A percentile compares a stretch with the other conserved stretches of the same genome.
These are phyloP conservation scores for Gynochthodes officinalis DNA, from an alignment of 257 asterid genomes.

Conservation along the genomic window DNA sequence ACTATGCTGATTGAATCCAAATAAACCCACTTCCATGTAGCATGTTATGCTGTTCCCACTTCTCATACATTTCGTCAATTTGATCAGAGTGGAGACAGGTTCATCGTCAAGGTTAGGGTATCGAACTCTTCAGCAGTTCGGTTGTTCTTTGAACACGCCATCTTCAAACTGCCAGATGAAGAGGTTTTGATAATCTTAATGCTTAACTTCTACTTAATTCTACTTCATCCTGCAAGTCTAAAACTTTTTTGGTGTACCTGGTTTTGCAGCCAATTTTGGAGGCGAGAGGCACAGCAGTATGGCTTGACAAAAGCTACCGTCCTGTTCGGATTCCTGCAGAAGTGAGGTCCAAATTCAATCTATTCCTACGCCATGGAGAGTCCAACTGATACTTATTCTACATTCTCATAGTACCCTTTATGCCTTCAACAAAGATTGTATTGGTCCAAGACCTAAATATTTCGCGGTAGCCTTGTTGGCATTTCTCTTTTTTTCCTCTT, in stretches of 20 bases:
- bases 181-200: conserved; percentile 40
- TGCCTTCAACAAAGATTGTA: no score
- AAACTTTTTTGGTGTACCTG: not conserved
- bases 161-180: conserved; percentile 64
- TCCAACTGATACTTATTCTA: conserved; percentile 17
- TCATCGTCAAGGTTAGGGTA: conserved; percentile 68
- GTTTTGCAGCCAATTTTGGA: conserved; percentile 65
- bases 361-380: conserved; percentile 52
- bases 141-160: conserved; percentile 70
- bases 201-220: not conserved
- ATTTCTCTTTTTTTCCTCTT: no score
- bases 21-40: not conserved
- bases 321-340: conserved; percentile 80
- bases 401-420: not conserved
- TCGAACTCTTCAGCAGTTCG: conserved; percentile 66
- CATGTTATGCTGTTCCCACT: conserved; percentile 5
- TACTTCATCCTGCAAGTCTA: not conserved
- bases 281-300: conserved; percentile 80
- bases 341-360: conserved; percentile 54
- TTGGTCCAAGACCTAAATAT: no score
- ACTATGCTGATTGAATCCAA: not conserved
- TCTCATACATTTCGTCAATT: not conserved
- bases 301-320: conserved; percentile 83
- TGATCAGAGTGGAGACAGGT: conserved; percentile 82
- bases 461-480: no score